Evolutionary conservation across 345 rosid genomes (phyloP).

Genomic region (Noccaea bulbosa): DNA sequence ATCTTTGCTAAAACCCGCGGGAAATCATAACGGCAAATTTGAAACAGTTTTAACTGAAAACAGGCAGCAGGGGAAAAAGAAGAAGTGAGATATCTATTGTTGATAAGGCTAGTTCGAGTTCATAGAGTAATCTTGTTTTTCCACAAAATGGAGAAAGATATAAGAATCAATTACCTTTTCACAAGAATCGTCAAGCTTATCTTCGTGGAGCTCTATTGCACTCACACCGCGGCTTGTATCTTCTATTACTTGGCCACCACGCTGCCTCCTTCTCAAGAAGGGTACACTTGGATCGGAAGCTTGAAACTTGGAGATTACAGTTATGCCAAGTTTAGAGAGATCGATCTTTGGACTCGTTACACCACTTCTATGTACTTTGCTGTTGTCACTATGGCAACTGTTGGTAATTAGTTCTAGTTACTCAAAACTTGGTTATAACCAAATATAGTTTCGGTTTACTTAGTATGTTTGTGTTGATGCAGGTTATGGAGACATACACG

Average conservation of each 20-base stretch:
- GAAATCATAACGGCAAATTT: background rate
- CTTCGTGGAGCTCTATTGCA: slow-evolving; percentile 85
- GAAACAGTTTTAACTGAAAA: background rate
- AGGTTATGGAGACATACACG: slow-evolving; percentile 96
- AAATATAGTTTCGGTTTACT: background rate
- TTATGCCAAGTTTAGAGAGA: slow-evolving; percentile 66
- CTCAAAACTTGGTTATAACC: background rate
- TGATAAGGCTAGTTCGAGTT: slow-evolving; percentile 77
- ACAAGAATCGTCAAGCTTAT: slow-evolving; percentile 81
- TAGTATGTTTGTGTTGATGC: slow-evolving; percentile 6
- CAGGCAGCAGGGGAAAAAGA: slow-evolving; percentile 72
- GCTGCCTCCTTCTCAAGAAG: slow-evolving; percentile 71
- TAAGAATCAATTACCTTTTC: slow-evolving; percentile 78
- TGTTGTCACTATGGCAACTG: slow-evolving; percentile 90
- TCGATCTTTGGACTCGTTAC: slow-evolving; percentile 79
- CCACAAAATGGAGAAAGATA: slow-evolving; percentile 81
- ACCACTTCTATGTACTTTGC: slow-evolving; percentile 80
- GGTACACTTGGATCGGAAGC: slow-evolving; percentile 92
- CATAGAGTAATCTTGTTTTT: slow-evolving; percentile 62
- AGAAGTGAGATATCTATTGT: slow-evolving; percentile 68
- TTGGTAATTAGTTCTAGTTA: slow-evolving; percentile 55
- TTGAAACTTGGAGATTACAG: slow-evolving; percentile 74
- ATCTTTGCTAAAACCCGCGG: background rate
- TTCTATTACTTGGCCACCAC: slow-evolving; percentile 94
- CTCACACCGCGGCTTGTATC: slow-evolving; percentile 92